Percentiles rank a stretch among this genome's conserved stretches.
phyloP scores from a whole-genome alignment of 257 asterid genomes.

The Scutellaria galericulata region DNA sequence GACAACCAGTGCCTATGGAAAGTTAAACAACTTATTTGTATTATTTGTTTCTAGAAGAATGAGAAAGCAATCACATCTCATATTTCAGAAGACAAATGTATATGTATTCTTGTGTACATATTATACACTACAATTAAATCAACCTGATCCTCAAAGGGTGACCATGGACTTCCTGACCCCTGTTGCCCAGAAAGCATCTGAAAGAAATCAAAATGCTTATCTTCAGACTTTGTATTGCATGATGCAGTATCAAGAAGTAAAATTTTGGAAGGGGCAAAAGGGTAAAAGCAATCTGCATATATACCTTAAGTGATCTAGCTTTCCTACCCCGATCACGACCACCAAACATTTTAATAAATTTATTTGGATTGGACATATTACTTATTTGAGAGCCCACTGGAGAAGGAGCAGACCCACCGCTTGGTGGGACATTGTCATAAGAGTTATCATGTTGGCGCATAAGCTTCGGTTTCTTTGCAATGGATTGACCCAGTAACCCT shows the following conservation, averaged over 20 bases:
- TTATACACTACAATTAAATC: constrained; percentile 30
- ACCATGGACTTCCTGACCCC: constrained; percentile 84
- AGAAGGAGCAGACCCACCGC: constrained; percentile 74
- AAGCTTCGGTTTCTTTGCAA: constrained; percentile 76
- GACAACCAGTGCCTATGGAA: constrained; percentile 88
- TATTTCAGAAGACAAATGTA: constrained; percentile 11
- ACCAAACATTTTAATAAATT: constrained; percentile 72
- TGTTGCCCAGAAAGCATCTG: constrained; percentile 75
- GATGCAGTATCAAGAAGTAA: constrained; percentile 25
- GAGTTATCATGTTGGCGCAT: constrained; percentile 73
- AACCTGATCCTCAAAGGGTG: constrained; percentile 94
- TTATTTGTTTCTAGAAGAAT: constrained; percentile 23
- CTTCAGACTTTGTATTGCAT: constrained; percentile 25
- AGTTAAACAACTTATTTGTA: constrained; percentile 20
- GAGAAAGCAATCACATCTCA: constrained; percentile 26
- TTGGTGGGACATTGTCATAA: constrained; percentile 65
- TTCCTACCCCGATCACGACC: constrained; percentile 91
- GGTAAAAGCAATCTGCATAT: constrained; percentile 29
- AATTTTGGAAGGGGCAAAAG: constrained; percentile 14
- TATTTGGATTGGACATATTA: constrained; percentile 78
- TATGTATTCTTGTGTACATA: constrained; percentile 13
- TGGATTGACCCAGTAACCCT: constrained; percentile 83
- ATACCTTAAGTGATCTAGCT: constrained; percentile 77
- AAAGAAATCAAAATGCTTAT: constrained; percentile 44
- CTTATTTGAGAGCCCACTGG: constrained; percentile 91